phyloP scores from a whole-genome alignment of 2,329 filamentous ascomycete species.

The Aspergillus fructus region DNA sequence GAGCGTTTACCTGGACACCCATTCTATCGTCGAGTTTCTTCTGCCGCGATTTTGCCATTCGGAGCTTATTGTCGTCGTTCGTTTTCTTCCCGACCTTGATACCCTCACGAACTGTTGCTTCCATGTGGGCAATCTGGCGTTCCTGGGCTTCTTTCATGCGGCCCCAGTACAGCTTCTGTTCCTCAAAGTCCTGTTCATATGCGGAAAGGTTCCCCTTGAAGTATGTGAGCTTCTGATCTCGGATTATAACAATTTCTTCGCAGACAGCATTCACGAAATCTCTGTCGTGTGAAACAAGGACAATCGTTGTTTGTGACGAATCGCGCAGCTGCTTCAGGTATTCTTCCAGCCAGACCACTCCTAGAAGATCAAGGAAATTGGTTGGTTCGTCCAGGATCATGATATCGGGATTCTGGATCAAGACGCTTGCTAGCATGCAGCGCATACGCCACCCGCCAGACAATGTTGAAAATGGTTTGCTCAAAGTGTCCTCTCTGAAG shows the following conservation, averaged over 20 bases:
- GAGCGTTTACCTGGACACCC: slow-evolving; percentile 71
- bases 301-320: slow-evolving; percentile 59
- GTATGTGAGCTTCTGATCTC: slow-evolving; percentile 68
- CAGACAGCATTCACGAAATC: slow-evolving; percentile 76
- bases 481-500: slow-evolving; percentile 63
- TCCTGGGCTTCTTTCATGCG: slow-evolving; percentile 82
- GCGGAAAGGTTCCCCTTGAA: slow-evolving; percentile 73
- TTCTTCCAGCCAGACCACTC: slow-evolving; percentile 80
- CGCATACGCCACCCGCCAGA: slow-evolving; percentile 79
- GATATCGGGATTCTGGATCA: slow-evolving; percentile 73
- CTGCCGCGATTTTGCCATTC: slow-evolving; percentile 80
- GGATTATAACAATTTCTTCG: slow-evolving; percentile 71
- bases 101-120: slow-evolving; percentile 73
- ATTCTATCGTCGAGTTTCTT: slow-evolving; percentile 81
- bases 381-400: slow-evolving; percentile 84
- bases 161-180: slow-evolving; percentile 63
- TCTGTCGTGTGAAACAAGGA: slow-evolving; percentile 82
- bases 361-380: slow-evolving; percentile 79
- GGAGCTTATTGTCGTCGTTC: slow-evolving; percentile 80
- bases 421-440: slow-evolving; percentile 61
- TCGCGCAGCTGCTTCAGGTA: slow-evolving; percentile 63
- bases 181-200: slow-evolving; percentile 68
- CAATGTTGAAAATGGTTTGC: slow-evolving; percentile 61
- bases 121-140: slow-evolving; percentile 75
- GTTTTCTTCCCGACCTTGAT: slow-evolving; percentile 72